phyloP scores from a whole-genome alignment of 305 asterid species.

The Fraxinus xanthoxyloides region DNA sequence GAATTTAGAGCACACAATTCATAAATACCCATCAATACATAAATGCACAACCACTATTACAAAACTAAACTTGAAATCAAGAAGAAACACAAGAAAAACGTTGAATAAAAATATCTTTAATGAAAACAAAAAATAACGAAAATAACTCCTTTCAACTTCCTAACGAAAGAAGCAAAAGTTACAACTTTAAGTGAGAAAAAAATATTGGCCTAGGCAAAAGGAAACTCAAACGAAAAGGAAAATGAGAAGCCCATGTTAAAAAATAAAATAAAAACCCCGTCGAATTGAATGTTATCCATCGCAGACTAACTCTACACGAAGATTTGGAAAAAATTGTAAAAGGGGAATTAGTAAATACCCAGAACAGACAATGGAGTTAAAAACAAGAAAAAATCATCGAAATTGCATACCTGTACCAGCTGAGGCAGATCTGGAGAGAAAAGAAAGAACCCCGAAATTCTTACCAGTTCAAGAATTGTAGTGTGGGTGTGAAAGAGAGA shows the following conservation, averaged over 20 bases:
- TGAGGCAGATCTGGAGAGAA: constrained; percentile 37
- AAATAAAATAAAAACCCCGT: background rate
- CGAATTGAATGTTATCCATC: background rate
- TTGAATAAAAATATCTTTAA: background rate
- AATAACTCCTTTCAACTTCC: constrained; percentile 1
- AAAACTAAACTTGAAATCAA: background rate
- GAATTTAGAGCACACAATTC: background rate
- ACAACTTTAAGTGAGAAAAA: constrained; percentile 4
- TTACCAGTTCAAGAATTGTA: background rate
- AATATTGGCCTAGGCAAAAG: background rate
- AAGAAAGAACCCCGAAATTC: constrained; percentile 15
- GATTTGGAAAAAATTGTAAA: background rate
- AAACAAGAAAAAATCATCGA: background rate
- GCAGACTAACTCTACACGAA: background rate
- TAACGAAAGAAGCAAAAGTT: background rate
- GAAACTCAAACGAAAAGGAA: background rate
- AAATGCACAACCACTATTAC: constrained; percentile 11
- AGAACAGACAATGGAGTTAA: constrained; percentile 1
- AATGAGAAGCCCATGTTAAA: background rate
- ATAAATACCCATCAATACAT: background rate
- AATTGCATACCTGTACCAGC: constrained; percentile 19
- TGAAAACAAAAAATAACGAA: background rate
- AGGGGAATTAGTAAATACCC: background rate
- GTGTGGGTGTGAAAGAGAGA: constrained; percentile 12
- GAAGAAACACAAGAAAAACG: background rate